Base-by-base conservation (phyloP, 2,329 filamentous ascomycete species). In the Sclerotiophoma versabilis region DNA sequence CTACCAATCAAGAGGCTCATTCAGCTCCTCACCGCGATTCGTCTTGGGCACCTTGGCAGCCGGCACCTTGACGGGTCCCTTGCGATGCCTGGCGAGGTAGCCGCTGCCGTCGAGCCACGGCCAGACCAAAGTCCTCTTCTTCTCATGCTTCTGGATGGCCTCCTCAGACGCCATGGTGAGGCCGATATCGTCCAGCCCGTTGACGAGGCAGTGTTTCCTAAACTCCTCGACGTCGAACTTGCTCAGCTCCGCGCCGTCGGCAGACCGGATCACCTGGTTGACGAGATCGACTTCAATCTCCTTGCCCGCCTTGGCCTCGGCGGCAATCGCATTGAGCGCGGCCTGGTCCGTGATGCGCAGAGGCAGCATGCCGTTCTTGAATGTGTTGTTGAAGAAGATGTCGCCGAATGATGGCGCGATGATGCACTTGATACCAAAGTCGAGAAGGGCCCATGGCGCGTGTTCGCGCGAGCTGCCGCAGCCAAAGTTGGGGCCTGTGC, bases 321-420 rank as follows among this genome's bases (percentile, higher is more conserved):
- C 85, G 30, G 90, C 87, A 60, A 98, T 87, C 58, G 82, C 82
- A 36, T 89, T 82, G 4, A 97, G 80, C 26, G 84, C 82, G 1
- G 78, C 80, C 62, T 86, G 77, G 74, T 93, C 86, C 26, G 83
- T 79, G 71, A 98, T 89, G 54, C 83, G 79, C 57, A 98, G 86
- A 41, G 93, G 93, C 60, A 98, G 82, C 95, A 98, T 98, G 80
- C 93, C 93, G 81, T 99, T 99, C 84, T 99, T 98, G 85, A 97
- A 98, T n/a, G 90, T 95, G 83, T 99, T 99, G 86, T 96, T 97
- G 86, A 93, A 96, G 86, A 97, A 97, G 76, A 99, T 99, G 72
- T 96, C 92, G 54, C 89, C 90, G 64, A 85, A 91, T 1, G 90
- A 93, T 1, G 92, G 91, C 1, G 93, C 95, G 65, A 98, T 96